Base-by-base conservation (phyloP, 2,329 filamentous ascomycete genomes). In the Alternaria alternata region DNA sequence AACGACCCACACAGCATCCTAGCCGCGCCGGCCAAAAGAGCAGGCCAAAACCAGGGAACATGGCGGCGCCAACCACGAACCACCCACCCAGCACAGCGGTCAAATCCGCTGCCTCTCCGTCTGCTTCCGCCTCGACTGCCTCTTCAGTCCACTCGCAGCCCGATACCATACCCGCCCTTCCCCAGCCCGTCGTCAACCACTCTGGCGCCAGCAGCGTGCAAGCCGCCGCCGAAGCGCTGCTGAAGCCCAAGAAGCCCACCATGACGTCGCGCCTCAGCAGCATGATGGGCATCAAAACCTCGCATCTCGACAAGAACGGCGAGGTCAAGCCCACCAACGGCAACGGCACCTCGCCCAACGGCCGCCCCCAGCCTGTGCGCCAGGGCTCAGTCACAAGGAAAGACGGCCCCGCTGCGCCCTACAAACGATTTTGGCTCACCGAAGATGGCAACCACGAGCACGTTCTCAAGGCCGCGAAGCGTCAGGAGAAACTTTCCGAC, bases 401-500 rank as follows among this genome's bases (percentile, higher is more conserved):
- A 57, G 72, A 73, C 5, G 62, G 56, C 41, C 38, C 59, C 43
- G 61, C 63, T 46, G 65, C 63, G 32, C 72, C 68, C 42, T 79
- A 74, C 64, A 74, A 68, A 66, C 79, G 88, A 38, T 91, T 89
- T 75, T 87, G 88, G 78, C 63, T 83, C 22, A 81, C 85, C 49
- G 81, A 86, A 2, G 86, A 90, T 64, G 91, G 92, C 65, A 86
- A 88, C 36, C 95, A 99, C 74, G 89, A 91, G 72, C 95, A 99
- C 77, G 88, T 92, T 70, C 88, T 99, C 65, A 95, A 92, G 81
- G 94, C 92, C 63, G 91, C 92, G 62, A 93, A 92, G 76, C 88
- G 95, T 58, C 94, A 99, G 79, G 94, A 99, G 80, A 98, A 97
- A 81, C 84, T 99, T 57, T 90, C 91, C 20, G 93, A 96, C 78